Evolutionary conservation across 225 moss, liverwort and hornwort species (phyloP).

Genomic region (Sphagnum tenellum): DNA sequence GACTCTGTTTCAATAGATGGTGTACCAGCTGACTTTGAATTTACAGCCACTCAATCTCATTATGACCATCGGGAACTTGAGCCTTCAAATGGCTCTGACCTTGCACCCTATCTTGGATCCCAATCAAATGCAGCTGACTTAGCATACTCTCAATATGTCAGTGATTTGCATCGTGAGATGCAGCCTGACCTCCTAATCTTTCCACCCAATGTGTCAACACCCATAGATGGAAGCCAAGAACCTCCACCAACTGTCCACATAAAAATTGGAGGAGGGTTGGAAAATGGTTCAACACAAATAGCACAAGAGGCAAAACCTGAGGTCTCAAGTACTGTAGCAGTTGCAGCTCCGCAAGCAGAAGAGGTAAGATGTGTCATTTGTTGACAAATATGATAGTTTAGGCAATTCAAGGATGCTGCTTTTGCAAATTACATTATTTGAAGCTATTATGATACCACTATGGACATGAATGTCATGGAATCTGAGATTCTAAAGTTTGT

Average conservation of each 20-base stretch:
- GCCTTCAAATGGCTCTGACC: conserved; percentile 12
- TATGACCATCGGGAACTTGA: conserved; percentile 7
- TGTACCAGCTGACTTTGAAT: conserved; percentile 52
- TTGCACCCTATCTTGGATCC: conserved; percentile 28
- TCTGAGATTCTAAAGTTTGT: too few species aligned
- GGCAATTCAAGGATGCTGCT: too few species aligned
- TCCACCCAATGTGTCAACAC: conserved; percentile 34
- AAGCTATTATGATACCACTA: too few species aligned
- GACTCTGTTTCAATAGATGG: conserved; percentile 85
- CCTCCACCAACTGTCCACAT: conserved; percentile 17
- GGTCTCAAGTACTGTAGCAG: conserved; percentile 23
- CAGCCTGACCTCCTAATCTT: conserved; percentile 73
- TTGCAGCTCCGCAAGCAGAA: conserved; percentile 13
- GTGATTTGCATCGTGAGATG: conserved; percentile 68
- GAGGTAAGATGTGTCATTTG: conserved; percentile 17
- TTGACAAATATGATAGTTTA: too few species aligned
- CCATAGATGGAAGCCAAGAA: conserved; percentile 38
- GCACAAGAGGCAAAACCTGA: conserved; percentile 32
- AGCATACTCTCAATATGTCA: conserved; percentile 57
- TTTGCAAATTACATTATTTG: too few species aligned
- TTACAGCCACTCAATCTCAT: conserved; percentile 20
- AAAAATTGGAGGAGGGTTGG: conserved; percentile 27
- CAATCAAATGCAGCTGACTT: conserved; percentile 69
- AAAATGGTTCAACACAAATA: conserved; percentile 41
- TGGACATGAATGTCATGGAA: too few species aligned